Conservation (phyloP, 1,139 yeast species). For the Waltiozyma sp. region DNA sequence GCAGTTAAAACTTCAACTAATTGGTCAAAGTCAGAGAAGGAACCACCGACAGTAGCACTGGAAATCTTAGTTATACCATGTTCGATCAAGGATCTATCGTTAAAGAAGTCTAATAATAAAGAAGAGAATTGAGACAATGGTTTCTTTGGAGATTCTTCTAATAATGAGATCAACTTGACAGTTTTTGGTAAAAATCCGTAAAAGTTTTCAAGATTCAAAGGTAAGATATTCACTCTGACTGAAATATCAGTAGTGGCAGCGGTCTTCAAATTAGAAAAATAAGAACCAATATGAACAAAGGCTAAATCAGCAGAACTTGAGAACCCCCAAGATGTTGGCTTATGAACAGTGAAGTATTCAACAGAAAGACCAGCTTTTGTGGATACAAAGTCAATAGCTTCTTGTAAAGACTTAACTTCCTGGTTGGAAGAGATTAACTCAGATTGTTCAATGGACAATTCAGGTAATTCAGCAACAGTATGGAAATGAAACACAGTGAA, state of each 20-base stretch:
- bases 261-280: slow-evolving; percentile 5
- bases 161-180: slow-evolving; percentile 47
- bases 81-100: slow-evolving; percentile 39
- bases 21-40: slow-evolving; percentile 34
- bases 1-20: slow-evolving; percentile 35
- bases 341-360: not conserved
- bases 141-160: slow-evolving; percentile 45
- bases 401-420: not conserved
- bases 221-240: slow-evolving; percentile 25
- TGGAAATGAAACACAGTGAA: slow-evolving; percentile 43
- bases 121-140: slow-evolving; percentile 47
- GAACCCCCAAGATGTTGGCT: not conserved
- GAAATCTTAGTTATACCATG: slow-evolving; percentile 38
- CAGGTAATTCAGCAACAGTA: slow-evolving; percentile 32
- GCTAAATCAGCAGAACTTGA: slow-evolving; percentile 7
- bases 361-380: slow-evolving; percentile 1
- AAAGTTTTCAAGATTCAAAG: slow-evolving; percentile 54
- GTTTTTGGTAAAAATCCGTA: slow-evolving; percentile 43
- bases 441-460: slow-evolving; percentile 8
- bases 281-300: slow-evolving; percentile 1
- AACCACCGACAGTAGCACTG: slow-evolving; percentile 41
- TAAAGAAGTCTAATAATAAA: slow-evolving; percentile 66
- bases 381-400: not conserved
- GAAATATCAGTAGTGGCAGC: slow-evolving; percentile 11
- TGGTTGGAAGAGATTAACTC: not conserved